A percentile compares a stretch with the other conserved stretches of the same genome.
These are phyloP conservation scores for Phytophthora sojae DNA, from an alignment of 352 stramenopile genomes.

Conservation along the genomic window DNA sequence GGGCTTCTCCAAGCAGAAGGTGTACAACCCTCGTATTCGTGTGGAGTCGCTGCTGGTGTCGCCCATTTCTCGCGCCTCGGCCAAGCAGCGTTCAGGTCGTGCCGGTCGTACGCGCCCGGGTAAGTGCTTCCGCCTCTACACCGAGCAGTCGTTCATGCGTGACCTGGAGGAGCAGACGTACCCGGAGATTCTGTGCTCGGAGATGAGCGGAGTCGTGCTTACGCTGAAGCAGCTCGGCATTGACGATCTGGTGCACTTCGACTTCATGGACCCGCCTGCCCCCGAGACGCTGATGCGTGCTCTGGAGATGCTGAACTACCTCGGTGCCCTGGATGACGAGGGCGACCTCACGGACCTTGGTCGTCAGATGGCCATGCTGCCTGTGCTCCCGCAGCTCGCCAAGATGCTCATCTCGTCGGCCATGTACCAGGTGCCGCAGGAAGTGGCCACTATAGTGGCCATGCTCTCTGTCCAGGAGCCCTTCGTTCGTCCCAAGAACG, in stretches of 20 bases:
- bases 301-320: conserved; percentile 98
- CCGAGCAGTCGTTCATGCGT: conserved; percentile 96
- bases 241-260: conserved; percentile 99
- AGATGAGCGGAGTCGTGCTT: conserved; percentile 97
- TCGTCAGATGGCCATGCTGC: conserved; percentile 96
- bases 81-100: conserved; percentile 94
- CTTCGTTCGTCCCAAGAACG: conserved; percentile 97
- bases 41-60: conserved; percentile 99
- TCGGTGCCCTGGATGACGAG: conserved; percentile 98
- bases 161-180: conserved; percentile 99
- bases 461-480: conserved; percentile 95
- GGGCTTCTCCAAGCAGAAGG: conserved; percentile 99
- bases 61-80: conserved; percentile 96
- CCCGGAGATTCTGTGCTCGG: conserved; percentile 98
- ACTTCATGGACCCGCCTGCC: conserved; percentile 99
- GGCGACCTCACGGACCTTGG: conserved; percentile 95
- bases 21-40: conserved; percentile 99
- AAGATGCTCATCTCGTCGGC: conserved; percentile 97
- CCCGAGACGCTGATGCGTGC: conserved; percentile 98
- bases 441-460: conserved; percentile 97
- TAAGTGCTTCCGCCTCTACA: conserved; percentile 98
- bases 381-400: conserved; percentile 97
- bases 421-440: conserved; percentile 96
- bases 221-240: conserved; percentile 99
- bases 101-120: conserved; percentile 92